Conservation (phyloP, 176 grass and related monocot species). For the Oryza officinalis region DNA sequence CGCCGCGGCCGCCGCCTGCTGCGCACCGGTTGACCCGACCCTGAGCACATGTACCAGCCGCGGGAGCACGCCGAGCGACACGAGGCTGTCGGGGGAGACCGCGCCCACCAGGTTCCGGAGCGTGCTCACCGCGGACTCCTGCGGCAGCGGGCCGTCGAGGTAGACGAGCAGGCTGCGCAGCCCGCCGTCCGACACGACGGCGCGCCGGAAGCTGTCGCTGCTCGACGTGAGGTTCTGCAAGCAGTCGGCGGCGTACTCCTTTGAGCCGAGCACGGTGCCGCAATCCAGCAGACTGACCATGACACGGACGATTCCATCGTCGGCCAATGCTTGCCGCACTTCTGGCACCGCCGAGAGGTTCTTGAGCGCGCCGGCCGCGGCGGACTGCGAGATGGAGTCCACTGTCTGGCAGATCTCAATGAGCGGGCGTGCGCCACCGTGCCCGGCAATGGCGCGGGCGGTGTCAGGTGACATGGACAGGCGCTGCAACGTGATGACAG, state of each 20-base stretch:
- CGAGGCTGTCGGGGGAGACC: conserved; percentile 50
- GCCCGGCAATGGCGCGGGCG: conserved; percentile 58
- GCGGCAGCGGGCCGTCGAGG: conserved; percentile 65
- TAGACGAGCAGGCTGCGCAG: conserved; percentile 66
- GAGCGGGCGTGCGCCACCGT: conserved; percentile 70
- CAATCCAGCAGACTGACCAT: conserved; percentile 68
- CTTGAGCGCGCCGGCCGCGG: conserved; percentile 69
- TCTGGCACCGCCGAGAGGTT: conserved; percentile 79
- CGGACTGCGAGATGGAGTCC: conserved; percentile 68
- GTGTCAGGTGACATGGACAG: conserved; percentile 58
- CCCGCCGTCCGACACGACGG: conserved; percentile 72
- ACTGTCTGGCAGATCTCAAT: conserved; percentile 78
- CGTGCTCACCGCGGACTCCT: conserved; percentile 64
- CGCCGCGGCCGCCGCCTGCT: conserved; percentile 59
- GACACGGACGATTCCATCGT: conserved; percentile 68
- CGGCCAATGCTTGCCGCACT: conserved; percentile 56
- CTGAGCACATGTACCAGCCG: conserved; percentile 70
- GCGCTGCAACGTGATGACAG: conserved; percentile 64
- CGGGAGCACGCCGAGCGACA: conserved; percentile 70
- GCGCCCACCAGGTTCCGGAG: conserved; percentile 67
- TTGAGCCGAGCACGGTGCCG: conserved; percentile 56
- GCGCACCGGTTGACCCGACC: conserved; percentile 59
- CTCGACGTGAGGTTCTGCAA: conserved; percentile 68
- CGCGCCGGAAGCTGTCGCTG: conserved; percentile 57
- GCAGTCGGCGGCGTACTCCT: conserved; percentile 86